Percentiles rank a stretch among this genome's conserved stretches.
Evolutionary conservation across 208 protist genomes (phyloP).

Genomic region (Crithidia sp.): DNA sequence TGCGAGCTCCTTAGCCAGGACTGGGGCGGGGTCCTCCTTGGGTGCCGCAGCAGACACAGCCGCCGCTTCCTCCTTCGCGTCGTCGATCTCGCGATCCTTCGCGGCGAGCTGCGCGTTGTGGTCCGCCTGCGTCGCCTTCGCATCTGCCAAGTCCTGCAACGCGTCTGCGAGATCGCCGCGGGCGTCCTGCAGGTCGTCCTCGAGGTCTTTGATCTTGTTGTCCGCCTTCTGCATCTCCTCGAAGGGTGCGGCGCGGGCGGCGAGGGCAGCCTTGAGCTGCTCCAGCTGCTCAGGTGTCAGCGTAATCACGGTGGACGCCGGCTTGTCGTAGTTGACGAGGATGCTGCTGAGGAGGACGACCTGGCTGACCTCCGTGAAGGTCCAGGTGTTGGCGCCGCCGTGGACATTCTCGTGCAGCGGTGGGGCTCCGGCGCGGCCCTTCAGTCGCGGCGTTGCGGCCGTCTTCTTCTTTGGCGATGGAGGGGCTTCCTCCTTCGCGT

Average conservation of each 20-base stretch:
- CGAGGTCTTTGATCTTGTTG: conserved; percentile 22
- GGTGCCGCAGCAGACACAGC: neutral
- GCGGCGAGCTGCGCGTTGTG: conserved; percentile 19
- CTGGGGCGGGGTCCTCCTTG: neutral
- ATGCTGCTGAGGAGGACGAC: conserved; percentile 26
- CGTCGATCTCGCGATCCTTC: conserved; percentile 26
- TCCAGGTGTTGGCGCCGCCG: conserved; percentile 18
- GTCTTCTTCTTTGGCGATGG: neutral
- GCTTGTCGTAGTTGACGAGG: conserved; percentile 47
- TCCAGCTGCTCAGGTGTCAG: conserved; percentile 44
- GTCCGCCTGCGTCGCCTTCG: conserved; percentile 26
- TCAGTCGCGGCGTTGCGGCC: neutral
- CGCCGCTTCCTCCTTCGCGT: conserved; percentile 7
- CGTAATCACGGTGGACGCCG: conserved; percentile 34
- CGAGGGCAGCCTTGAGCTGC: conserved; percentile 35
- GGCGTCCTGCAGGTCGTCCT: conserved; percentile 35
- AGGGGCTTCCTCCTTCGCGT: neutral
- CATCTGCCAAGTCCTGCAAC: conserved; percentile 29
- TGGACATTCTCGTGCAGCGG: conserved; percentile 27
- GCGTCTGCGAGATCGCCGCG: conserved; percentile 37
- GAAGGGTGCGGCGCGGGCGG: conserved; percentile 25
- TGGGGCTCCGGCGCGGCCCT: conserved; percentile 22
- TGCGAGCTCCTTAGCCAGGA: conserved; percentile 5
- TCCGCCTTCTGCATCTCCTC: conserved; percentile 36
- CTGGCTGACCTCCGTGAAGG: conserved; percentile 17